Conservation (phyloP, 2,329 filamentous ascomycete species). For the Dactylellina leptospora region DNA sequence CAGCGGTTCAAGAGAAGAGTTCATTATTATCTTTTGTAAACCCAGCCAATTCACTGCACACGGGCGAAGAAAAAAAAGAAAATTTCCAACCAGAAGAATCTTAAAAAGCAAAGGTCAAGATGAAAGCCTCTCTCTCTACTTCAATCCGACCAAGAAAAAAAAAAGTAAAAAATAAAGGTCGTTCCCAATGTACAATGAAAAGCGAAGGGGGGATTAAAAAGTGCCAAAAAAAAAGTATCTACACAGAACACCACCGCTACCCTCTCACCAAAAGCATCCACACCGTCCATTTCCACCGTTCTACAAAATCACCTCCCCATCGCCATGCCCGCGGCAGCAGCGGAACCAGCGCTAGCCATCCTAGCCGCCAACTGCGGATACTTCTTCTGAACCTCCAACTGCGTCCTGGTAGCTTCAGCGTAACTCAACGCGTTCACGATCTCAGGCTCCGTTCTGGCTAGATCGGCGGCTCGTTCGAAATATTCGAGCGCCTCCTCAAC, state of each 20-base stretch:
- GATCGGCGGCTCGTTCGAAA: conserved; percentile 94
- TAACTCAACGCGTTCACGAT: conserved; percentile 96
- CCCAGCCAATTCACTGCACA: too few species aligned
- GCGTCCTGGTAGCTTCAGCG: conserved; percentile 93
- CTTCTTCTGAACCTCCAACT: conserved; percentile 86
- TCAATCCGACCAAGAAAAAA: neutral
- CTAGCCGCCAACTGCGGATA: conserved; percentile 81
- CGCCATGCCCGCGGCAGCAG: conserved; percentile 52
- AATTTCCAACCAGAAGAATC: too few species aligned
- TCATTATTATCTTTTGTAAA: too few species aligned
- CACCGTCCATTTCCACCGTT: neutral
- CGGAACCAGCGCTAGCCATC: conserved; percentile 72
- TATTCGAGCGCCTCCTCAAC: conserved; percentile 94
- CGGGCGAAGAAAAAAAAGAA: too few species aligned
- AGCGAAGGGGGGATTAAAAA: conserved; percentile 26
- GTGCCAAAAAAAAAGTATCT: conserved; percentile 51
- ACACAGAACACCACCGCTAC: conserved; percentile 18
- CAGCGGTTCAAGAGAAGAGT: too few species aligned
- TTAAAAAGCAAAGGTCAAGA: neutral
- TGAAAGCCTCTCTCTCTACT: neutral
- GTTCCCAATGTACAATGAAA: conserved; percentile 50
- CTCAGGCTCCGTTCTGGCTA: conserved; percentile 92
- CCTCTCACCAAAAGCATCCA: neutral
- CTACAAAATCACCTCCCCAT: conserved; percentile 22
- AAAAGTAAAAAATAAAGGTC: too few species aligned